phyloP scores from a whole-genome alignment of 2,329 filamentous ascomycete genomes.

The Beauveria pseudobassiana region DNA sequence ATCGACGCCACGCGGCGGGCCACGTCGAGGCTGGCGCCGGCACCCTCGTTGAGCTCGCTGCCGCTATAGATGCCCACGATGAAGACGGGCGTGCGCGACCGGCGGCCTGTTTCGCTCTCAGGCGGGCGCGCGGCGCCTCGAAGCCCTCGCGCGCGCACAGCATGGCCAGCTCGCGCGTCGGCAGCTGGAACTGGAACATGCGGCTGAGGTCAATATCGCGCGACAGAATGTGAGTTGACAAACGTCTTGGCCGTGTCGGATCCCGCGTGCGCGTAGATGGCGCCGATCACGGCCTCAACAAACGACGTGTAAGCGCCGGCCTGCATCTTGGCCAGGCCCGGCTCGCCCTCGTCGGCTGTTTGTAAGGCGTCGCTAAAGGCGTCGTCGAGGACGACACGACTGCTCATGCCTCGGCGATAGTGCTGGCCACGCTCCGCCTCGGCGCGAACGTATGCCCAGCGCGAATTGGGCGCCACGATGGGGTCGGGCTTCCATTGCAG shows the following conservation, averaged over 20 bases:
- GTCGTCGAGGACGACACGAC: slow-evolving; percentile 73
- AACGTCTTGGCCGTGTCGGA: slow-evolving; percentile 73
- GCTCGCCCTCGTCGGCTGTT: slow-evolving; percentile 22
- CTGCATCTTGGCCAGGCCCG: slow-evolving; percentile 59
- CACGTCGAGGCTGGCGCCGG: slow-evolving; percentile 68
- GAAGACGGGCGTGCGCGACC: slow-evolving; percentile 79
- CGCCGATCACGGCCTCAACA: slow-evolving; percentile 75
- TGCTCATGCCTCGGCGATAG: slow-evolving; percentile 62
- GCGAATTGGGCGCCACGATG: slow-evolving; percentile 37
- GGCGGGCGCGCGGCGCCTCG: slow-evolving; percentile 74
- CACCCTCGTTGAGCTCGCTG: slow-evolving; percentile 82
- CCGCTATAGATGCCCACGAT: slow-evolving; percentile 93
- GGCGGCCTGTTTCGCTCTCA: slow-evolving; percentile 86
- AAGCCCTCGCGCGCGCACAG: slow-evolving; percentile 88
- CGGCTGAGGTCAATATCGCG: slow-evolving; percentile 67
- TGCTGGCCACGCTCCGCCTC: slow-evolving; percentile 39
- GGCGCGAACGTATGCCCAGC: slow-evolving; percentile 44
- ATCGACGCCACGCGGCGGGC: slow-evolving; percentile 75
- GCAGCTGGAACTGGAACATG: slow-evolving; percentile 78
- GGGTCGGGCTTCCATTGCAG: slow-evolving; percentile 64
- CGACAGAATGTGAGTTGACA: slow-evolving; percentile 68
- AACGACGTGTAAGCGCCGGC: slow-evolving; percentile 66
- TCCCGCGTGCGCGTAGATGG: slow-evolving; percentile 79
- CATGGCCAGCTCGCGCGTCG: slow-evolving; percentile 73
- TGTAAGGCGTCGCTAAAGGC: slow-evolving; percentile 63